Evolutionary conservation across 257 asterid species (phyloP), one percentile per base, ranked within the genome.

Genomic region (Oldenlandia corymbosa): DNA sequence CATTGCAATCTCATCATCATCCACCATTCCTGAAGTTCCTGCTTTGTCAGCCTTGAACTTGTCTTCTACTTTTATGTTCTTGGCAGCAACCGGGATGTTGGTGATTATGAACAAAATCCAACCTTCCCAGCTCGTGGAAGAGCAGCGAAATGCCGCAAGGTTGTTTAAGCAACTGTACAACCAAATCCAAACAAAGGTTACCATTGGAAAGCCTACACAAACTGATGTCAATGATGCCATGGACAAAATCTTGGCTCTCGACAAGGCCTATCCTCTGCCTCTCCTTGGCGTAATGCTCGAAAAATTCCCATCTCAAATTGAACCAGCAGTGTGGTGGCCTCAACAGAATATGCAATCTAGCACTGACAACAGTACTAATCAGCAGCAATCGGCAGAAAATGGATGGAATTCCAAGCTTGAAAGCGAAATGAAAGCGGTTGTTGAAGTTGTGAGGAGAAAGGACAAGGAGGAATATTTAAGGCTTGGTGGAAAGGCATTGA

Each of bases 111-210:
- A 76, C 46, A 70, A 83, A 26, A 80, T 84, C 48, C 97, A 90
- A 62, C 91, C 97, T 1, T 85, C 91, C 26, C 97, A 90, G 65
- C 82, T 87, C 0, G 91, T 84, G 0, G 95, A 90, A 57, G 97
- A 90, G 43, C 97, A 90, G 21, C 37, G 94, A 34, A 90, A 83
- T 50, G 95, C 92, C 0, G 49, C 64, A 2, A 80, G 95, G 72
- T 71, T 85, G 39, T 85, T 90, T 73, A 70, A 76, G 64, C 88
- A 87, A 62, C 77, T 85, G 7, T 73, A 68, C 7, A 76, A 64
- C 21, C 87, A 83, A 42, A 79, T 90, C 6, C 62, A 72, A 69
- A 82, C 84, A 7, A 65, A 64, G 4, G 5, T 87, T 28, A 53
- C 79, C 1, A 26, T 79, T 0, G 84, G 86, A 3, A 73, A 68